Evolutionary conservation across 371 early-diverging fungal species (phyloP), one percentile per base, ranked within the genome.

Genomic region (Choanephora cucurbitarum): DNA sequence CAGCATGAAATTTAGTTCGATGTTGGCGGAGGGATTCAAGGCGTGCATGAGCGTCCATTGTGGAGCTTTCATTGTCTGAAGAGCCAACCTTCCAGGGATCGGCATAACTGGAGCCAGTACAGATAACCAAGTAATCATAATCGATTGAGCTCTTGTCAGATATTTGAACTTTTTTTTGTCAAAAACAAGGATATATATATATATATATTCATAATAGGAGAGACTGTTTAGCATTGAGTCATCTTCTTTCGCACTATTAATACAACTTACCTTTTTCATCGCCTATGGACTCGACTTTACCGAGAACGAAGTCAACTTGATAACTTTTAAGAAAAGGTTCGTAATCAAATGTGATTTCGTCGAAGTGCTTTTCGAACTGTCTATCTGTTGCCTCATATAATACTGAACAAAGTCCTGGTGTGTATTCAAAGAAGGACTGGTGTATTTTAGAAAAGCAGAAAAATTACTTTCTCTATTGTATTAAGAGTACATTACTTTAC

Each of bases 381-480:
- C 63, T 50, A 5, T 67, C 67, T 11, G 60, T 53, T 17, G 49
- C 39, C 40, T 69, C 67, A 55, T 53, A 69, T 9, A 77, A 33
- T 0, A 73, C 73, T 11, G 71, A 62, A 14, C 71, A 70, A 15
- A 77, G 54, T 1, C 52, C 59, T 5, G 77, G 77, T 15, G 73
- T 77, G 43, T 70, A 77, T 54, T 73, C 73, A 32, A 60, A 69
- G 50, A 69, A 77, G 6, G 74, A 33, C 73, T 69, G 45, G 2
- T 23, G 1, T 24, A 28, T 44, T 9, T 45, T 28, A 28, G 15
- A 14, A 48, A 37, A n/a, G 31, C 18, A 50, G 19, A 34, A 21
- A 17, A 9, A 45, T 14, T 17, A 7, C 28, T 5, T 28, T 7
- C 7, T 28, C 28, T 28, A 33, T 7, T 40, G 4, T 37, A 0